Base-by-base conservation (phyloP, 2,329 filamentous ascomycete species). In the Pseudofabraea citricarpa region DNA sequence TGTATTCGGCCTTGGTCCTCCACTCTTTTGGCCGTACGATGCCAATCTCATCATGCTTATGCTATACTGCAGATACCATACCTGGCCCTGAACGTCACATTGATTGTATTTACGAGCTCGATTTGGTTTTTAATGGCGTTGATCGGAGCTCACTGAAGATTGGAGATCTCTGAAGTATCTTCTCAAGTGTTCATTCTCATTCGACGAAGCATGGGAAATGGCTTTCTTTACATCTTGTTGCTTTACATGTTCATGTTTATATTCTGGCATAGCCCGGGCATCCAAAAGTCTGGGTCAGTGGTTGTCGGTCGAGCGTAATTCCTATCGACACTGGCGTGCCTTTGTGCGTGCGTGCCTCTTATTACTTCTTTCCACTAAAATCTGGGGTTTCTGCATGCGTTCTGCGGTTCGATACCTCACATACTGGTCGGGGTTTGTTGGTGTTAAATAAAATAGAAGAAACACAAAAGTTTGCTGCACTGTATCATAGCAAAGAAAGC, bases 401-500 rank as follows among this genome's bases (percentile, higher is more conserved):
- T 49, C 42, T 49, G 32, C 37, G 35, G 27, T 39, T 48, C 44
- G 26, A 50, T 48, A 44, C 43, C 47, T 44, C 38, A 23, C 23
- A 22, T 16, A 43, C 24, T 21, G 40, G 41, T 26, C 29, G 31
- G 40, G 39, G 44, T n/a, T n/a, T 15, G 19, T 36, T 36, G 36
- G 43, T 44, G 43, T 50, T 50, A 52, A 45, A 53, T 49, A 50
- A 51, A 31, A 50, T 55, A 56, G 52, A 56, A 15, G 46, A 46
- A 46, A 50, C 32, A 27, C 22, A 36, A 45, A 47, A 43, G 18
- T 36, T 52, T 51, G 50, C 50, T 55, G 50, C 47, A 50, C 27
- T 57, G 55, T 57, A 57, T 45, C 46, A 56, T 57, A 57, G 49
- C n/a, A n/a, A n/a, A n/a, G n/a, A n/a, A n/a, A n/a, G n/a, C n/a